phyloP scores from a whole-genome alignment of 139 green algal genomes.

The Coelastrella sp. region DNA sequence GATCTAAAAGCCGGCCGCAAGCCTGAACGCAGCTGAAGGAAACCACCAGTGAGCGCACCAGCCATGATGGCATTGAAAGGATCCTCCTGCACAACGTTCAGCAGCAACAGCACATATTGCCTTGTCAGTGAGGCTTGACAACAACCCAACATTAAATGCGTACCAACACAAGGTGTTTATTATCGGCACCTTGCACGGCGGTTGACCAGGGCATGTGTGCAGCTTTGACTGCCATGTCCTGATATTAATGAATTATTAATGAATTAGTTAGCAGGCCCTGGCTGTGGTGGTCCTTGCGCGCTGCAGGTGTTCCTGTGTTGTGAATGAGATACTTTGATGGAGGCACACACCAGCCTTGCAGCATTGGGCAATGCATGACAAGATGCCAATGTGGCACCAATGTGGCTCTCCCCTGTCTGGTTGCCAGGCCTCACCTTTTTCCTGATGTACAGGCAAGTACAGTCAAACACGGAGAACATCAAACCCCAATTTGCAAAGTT shows the following conservation, averaged over 20 bases:
- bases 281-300: too few species aligned
- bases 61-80: conserved; percentile 97
- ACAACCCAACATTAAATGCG: background rate
- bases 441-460: conserved; percentile 91
- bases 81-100: conserved; percentile 80
- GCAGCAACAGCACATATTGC: background rate
- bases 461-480: conserved; percentile 98
- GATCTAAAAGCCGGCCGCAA: conserved; percentile 77
- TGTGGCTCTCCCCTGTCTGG: too few species aligned
- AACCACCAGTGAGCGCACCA: conserved; percentile 90
- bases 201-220: too few species aligned
- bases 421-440: conserved; percentile 76
- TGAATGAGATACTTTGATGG: too few species aligned
- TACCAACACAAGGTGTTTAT: too few species aligned
- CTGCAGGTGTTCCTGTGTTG: too few species aligned
- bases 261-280: too few species aligned
- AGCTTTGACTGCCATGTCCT: too few species aligned
- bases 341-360: too few species aligned
- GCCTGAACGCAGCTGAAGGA: conserved; percentile 93
- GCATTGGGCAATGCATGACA: too few species aligned
- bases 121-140: background rate
- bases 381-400: too few species aligned
- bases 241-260: too few species aligned
- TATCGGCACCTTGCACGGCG: background rate
- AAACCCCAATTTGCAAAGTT: conserved; percentile 99